Evolutionary conservation across 2,329 filamentous ascomycete genomes (phyloP), one percentile per base, ranked within the genome.

Genomic region (Stemphylium lycopersici): DNA sequence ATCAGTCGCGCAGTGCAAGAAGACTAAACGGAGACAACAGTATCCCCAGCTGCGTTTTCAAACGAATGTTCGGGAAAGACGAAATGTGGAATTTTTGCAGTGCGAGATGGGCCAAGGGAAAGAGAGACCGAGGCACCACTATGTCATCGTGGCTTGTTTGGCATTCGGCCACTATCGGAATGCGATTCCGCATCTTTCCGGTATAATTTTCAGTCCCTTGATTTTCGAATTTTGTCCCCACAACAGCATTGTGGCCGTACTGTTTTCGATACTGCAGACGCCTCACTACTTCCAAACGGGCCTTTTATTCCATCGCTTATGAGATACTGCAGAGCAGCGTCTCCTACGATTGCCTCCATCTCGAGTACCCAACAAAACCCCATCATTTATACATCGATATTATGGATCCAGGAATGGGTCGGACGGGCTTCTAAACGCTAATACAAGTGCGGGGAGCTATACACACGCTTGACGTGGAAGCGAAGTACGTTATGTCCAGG

Each of bases 351-450:
- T 36, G 31, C 26, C 32, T 12, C 4, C 7, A 15, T 18, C 22
- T 15, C 26, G 5, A 41, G 15, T 22, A 20, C 38, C 37, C 5
- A 24, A 15, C 20, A 49, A 24, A n/a, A 26, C 47, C n/a, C 33
- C 12, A 37, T 11, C 31, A 33, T 11, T 20, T 24, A 31, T 33
- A 51, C 36, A 42, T 42, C 48, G 11, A 37, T 48, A 55, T 26
- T 37, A 67, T 67, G 62, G 64, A 65, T 56, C 61, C 57, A 52
- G 59, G 61, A 51, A 48, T 57, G 34, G 53, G 54, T 42, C 43
- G 47, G 36, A 47, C 39, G 34, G 46, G 41, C 42, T 59, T 55
- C 43, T 59, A 59, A 50, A 61, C 62, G 57, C 48, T 59, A 41
- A 58, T 54, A 38, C 32, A 33, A 45, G 39, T 54, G 55, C 43